A percentile compares a stretch with the other conserved stretches of the same genome.
These are phyloP conservation scores for Gossypium schwendimanii DNA, from an alignment of 441 rosid genomes.

Conservation along the genomic window DNA sequence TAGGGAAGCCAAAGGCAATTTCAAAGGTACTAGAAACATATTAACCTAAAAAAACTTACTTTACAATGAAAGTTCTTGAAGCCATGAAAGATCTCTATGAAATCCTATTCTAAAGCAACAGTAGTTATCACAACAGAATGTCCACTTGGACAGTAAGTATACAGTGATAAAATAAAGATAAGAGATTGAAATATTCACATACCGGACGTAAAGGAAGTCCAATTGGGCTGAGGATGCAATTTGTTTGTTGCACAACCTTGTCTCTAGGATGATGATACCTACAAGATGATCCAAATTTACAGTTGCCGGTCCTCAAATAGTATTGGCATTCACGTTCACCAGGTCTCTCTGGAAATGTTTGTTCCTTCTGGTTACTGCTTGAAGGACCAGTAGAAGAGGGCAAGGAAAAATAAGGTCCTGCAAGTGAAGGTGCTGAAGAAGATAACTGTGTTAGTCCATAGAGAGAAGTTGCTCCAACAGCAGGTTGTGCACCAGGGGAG, in stretches of 20 bases:
- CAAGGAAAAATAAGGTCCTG: slow-evolving; percentile 47
- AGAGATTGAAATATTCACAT: slow-evolving; percentile 21
- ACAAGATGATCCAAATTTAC: slow-evolving; percentile 83
- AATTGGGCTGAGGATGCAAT: slow-evolving; percentile 56
- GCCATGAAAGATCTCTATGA: not conserved
- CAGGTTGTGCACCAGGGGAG: slow-evolving; percentile 83
- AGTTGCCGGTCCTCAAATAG: slow-evolving; percentile 76
- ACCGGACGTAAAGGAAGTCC: slow-evolving; percentile 90
- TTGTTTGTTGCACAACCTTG: slow-evolving; percentile 48
- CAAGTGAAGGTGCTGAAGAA: slow-evolving; percentile 54
- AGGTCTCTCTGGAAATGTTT: slow-evolving; percentile 78
- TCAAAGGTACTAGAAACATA: not conserved
- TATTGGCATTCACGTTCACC: slow-evolving; percentile 82
- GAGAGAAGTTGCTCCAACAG: slow-evolving; percentile 67
- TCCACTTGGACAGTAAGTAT: not conserved
- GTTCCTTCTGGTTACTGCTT: slow-evolving; percentile 49
- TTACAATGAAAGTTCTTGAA: not conserved
- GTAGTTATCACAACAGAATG: not conserved
- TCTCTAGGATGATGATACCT: slow-evolving; percentile 82
- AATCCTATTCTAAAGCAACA: not conserved
- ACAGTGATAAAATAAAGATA: not conserved
- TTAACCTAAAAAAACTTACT: not conserved
- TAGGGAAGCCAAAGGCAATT: not conserved
- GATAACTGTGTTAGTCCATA: slow-evolving; percentile 70
- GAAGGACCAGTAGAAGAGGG: slow-evolving; percentile 44